phyloP scores from a whole-genome alignment of 2,329 filamentous ascomycete species.

The Pyrenophora graminea region DNA sequence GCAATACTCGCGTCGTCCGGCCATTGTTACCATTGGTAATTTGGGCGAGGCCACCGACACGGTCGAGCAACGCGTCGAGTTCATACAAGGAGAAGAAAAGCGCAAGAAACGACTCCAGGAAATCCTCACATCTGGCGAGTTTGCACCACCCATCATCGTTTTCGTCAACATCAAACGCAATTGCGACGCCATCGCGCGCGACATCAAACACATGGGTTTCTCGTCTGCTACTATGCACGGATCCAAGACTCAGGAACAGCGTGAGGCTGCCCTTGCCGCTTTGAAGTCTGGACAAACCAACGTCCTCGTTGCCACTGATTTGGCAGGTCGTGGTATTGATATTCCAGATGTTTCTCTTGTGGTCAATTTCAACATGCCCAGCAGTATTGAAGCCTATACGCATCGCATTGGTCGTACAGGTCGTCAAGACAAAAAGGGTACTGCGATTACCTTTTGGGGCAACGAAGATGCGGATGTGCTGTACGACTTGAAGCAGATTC shows the following conservation, averaged over 20 bases:
- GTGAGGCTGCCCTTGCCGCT: slow-evolving; percentile 87
- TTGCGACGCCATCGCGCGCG: slow-evolving; percentile 90
- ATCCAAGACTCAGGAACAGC: slow-evolving; percentile 95
- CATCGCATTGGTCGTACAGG: slow-evolving; percentile 96
- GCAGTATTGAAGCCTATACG: slow-evolving; percentile 89
- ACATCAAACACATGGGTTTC: slow-evolving; percentile 94
- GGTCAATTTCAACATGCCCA: slow-evolving; percentile 99
- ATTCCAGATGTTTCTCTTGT: slow-evolving; percentile 92
- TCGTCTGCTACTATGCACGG: slow-evolving; percentile 89
- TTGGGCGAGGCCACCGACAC: slow-evolving; percentile 95
- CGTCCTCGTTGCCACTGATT: slow-evolving; percentile 91
- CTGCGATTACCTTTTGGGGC: slow-evolving; percentile 93
- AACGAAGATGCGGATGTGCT: slow-evolving; percentile 87
- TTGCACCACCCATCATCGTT: slow-evolving; percentile 89
- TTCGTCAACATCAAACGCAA: slow-evolving; percentile 99
- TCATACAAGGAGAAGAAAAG: slow-evolving; percentile 88
- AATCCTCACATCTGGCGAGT: slow-evolving; percentile 80
- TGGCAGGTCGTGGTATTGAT: slow-evolving; percentile 97
- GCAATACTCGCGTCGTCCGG: slow-evolving; percentile 90
- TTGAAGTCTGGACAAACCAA: slow-evolving; percentile 79
- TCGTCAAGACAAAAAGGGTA: slow-evolving; percentile 87
- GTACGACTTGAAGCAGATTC: slow-evolving; percentile 95
- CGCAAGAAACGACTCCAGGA: slow-evolving; percentile 94
- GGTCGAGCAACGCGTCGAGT: slow-evolving; percentile 95
- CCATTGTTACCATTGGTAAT: slow-evolving; percentile 93